Base-by-base conservation (phyloP, 2,329 filamentous ascomycete species). In the Pseudopithomyces chartarum region DNA sequence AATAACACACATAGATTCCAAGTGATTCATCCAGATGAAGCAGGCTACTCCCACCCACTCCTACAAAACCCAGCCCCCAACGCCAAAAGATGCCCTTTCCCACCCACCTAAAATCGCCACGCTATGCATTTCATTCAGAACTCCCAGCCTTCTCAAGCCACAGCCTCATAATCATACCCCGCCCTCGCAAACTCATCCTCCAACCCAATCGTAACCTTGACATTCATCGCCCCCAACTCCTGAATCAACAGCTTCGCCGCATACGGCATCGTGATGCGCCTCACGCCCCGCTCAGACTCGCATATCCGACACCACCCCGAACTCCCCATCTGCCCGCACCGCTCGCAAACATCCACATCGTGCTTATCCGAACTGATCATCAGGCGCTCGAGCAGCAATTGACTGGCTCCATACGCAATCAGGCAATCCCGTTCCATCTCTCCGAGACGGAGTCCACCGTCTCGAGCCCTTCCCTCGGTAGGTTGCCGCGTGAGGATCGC, bases 361-460 rank as follows among this genome's bases (percentile, higher is more conserved):
- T 95, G 92, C 11, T 89, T 91, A 78, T 99, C 95, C 1, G 91
- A 96, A 61, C 89, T 93, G 59, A 96, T 85, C 96, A 99, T 99
- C 58, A 99, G 81, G 36, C 95, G 87, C 78, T 99, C 95, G 2
- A 98, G 83, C 32, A 99, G 82, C 34, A 99, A 83, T 77, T 99
- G 95, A 52, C 88, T 92, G 8, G 95, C 95, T 1, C 95, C 95
- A 74, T 99, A 99, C 10, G 95, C 95, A 66, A 99, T 98, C 60
- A 99, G 76, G 78, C 95, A 99, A 81, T 99, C 95, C 67, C 95
- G 91, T 76, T 99, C 95, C 96, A 99, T 99, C 80, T 99, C 95
- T 73, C 96, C 95, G 44, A 99, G 81, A 74, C 95, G 89, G 42
- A 99, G 82, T 76, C 95, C 95, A 77, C 95, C 95, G 63, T 96